A percentile compares a stretch with the other conserved stretches of the same genome.
These are phyloP conservation scores for Kwoniella sp. DNA, from an alignment of 768 basidiomycete species.

Conservation along the genomic window DNA sequence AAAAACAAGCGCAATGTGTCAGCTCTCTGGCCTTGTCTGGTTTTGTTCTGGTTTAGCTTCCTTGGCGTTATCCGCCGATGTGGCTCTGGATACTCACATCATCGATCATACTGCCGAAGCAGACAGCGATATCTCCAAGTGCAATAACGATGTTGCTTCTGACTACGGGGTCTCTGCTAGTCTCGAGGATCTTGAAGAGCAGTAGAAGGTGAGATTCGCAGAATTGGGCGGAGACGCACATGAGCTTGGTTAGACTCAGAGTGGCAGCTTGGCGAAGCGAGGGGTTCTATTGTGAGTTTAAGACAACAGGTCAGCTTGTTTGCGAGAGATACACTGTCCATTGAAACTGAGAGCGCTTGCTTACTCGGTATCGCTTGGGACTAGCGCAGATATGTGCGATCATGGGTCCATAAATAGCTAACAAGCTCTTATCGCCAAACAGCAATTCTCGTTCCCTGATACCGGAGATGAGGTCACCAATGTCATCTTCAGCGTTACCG, in stretches of 20 bases:
- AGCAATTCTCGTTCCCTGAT: slow-evolving; percentile 85
- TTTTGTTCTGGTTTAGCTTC: no score
- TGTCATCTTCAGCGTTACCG: slow-evolving; percentile 97
- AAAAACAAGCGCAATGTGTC: background rate
- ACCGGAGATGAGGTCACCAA: slow-evolving; percentile 83
- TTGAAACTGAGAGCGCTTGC: slow-evolving; percentile 19
- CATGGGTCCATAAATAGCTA: slow-evolving; percentile 85
- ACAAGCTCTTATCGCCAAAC: slow-evolving; percentile 75
- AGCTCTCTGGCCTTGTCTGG: no score
- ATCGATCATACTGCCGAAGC: slow-evolving; percentile 95
- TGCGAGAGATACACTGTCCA: background rate
- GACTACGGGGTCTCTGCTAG: slow-evolving; percentile 82
- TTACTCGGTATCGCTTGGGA: slow-evolving; percentile 86
- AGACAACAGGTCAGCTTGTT: background rate
- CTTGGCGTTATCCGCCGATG: no score
- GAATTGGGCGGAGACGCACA: slow-evolving; percentile 91
- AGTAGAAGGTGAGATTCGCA: slow-evolving; percentile 86
- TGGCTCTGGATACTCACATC: slow-evolving; percentile 85
- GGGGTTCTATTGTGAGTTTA: slow-evolving; percentile 64
- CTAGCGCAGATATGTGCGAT: slow-evolving; percentile 86
- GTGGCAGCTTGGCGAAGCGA: slow-evolving; percentile 84
- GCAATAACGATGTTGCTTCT: slow-evolving; percentile 97
- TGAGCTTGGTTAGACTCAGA: slow-evolving; percentile 89
- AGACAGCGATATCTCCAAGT: slow-evolving; percentile 94
- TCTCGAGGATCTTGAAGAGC: slow-evolving; percentile 91